These are phyloP conservation scores for Phytophthora parvispora DNA, from an alignment of 352 stramenopile genomes.

Conservation along the genomic window DNA sequence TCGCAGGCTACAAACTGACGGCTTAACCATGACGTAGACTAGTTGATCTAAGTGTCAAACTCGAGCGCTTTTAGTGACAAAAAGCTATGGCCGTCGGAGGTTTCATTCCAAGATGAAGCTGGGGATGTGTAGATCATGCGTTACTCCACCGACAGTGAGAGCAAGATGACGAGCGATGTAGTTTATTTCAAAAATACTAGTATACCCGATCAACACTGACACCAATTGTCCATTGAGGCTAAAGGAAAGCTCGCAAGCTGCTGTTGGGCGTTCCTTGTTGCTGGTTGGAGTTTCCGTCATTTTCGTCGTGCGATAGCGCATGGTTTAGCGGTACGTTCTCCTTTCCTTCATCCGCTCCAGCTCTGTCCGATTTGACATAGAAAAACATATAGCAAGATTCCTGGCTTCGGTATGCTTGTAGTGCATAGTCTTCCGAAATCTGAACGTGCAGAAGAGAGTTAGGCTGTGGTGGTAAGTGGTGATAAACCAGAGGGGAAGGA, in stretches of 20 bases:
- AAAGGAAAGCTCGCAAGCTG: conserved; percentile 49
- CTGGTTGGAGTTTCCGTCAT: conserved; percentile 26
- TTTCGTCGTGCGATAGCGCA: conserved; percentile 23
- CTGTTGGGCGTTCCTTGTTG: conserved; percentile 21
- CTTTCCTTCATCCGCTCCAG: conserved; percentile 51
- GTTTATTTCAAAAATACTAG: conserved; percentile 42
- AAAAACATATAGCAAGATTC: conserved; percentile 93
- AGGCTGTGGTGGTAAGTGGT: too few relatives aligned
- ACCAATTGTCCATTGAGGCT: conserved; percentile 6
- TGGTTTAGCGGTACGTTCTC: conserved; percentile 65
- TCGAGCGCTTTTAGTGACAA: not conserved
- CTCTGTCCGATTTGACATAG: conserved; percentile 67
- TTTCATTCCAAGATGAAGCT: conserved; percentile 21
- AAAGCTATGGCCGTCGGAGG: not conserved
- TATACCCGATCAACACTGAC: conserved; percentile 36
- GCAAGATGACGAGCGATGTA: conserved; percentile 19
- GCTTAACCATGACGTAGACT: not conserved
- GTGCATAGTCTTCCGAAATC: conserved; percentile 84
- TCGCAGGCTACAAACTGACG: not conserved
- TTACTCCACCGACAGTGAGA: not conserved
- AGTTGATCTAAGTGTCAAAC: not conserved
- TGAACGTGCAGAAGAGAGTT: conserved; percentile 24
- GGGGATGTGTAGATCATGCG: too few relatives aligned
- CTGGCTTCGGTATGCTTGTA: conserved; percentile 78
- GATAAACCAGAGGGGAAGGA: not conserved